Percentiles rank a stretch among this genome's conserved stretches.
Conservation (phyloP, 352 stramenopile genomes). For the Phytopythium sindhum region DNA sequence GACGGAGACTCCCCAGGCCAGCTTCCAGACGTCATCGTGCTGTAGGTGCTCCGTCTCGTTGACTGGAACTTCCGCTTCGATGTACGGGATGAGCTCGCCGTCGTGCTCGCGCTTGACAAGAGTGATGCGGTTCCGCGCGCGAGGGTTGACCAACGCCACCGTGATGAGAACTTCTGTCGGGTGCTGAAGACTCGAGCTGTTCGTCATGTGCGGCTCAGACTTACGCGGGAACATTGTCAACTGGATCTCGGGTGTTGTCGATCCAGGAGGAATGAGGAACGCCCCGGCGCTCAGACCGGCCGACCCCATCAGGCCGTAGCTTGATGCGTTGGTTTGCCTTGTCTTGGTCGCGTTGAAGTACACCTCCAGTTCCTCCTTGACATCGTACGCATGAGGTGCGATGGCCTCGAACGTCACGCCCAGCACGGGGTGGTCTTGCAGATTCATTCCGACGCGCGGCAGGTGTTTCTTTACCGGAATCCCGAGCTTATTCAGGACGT, state of each 20-base stretch:
- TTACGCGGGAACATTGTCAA: slow-evolving; percentile 87
- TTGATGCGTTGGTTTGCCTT: slow-evolving; percentile 26
- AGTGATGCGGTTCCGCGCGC: slow-evolving; percentile 43
- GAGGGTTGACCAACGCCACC: slow-evolving; percentile 66
- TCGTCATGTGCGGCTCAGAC: slow-evolving; percentile 72
- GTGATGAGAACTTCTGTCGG: slow-evolving; percentile 71
- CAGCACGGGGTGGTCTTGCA: slow-evolving; percentile 87
- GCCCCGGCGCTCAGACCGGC: slow-evolving; percentile 69
- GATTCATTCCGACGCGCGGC: slow-evolving; percentile 79
- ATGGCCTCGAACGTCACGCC: slow-evolving; percentile 57
- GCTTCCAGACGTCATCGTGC: slow-evolving; percentile 54
- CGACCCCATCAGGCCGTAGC: slow-evolving; percentile 55
- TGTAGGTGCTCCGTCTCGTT: slow-evolving; percentile 45
- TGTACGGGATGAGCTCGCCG: slow-evolving; percentile 34
- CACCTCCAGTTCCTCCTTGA: slow-evolving; percentile 34
- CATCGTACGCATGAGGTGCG: not conserved
- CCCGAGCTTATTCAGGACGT: slow-evolving; percentile 35
- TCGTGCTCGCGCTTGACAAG: slow-evolving; percentile 36
- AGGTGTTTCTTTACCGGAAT: slow-evolving; percentile 66
- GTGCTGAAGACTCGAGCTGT: slow-evolving; percentile 39
- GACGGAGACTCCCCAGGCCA: slow-evolving; percentile 49
- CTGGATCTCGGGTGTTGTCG: slow-evolving; percentile 77
- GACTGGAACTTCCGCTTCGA: slow-evolving; percentile 51
- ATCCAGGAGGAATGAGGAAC: slow-evolving; percentile 71
- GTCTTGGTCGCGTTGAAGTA: slow-evolving; percentile 44